phyloP scores from a whole-genome alignment of 371 early-diverging fungal genomes.

The Gilbertella persicaria region DNA sequence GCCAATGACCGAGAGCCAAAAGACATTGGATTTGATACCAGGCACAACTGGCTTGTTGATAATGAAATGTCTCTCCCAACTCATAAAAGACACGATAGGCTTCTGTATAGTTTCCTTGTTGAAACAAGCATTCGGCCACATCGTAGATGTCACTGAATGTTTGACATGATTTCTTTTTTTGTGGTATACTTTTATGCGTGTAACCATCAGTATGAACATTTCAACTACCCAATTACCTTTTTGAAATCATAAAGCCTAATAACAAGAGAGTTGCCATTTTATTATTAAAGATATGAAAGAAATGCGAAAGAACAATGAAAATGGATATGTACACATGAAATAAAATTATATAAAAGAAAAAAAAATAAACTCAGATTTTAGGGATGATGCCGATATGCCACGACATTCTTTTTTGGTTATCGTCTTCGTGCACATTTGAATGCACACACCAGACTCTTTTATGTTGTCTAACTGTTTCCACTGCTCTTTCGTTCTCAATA shows the following conservation, averaged over 20 bases:
- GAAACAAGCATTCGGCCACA: slow-evolving; percentile 10
- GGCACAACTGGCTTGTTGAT: slow-evolving; percentile 4
- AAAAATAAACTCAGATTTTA: slow-evolving; percentile 10
- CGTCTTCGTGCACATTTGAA: slow-evolving; percentile 1
- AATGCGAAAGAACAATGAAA: too few relatives aligned
- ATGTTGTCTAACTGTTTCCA: slow-evolving; percentile 37
- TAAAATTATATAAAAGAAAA: neutral
- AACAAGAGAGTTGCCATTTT: too few relatives aligned
- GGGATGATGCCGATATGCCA: slow-evolving; percentile 55
- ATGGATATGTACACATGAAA: slow-evolving; percentile 32
- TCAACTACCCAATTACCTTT: too few relatives aligned
- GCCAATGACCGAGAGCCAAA: slow-evolving; percentile 5
- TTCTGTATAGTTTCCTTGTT: slow-evolving; percentile 15
- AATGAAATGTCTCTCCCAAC: slow-evolving; percentile 4
- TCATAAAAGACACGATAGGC: slow-evolving; percentile 27
- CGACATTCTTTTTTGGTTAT: slow-evolving; percentile 15
- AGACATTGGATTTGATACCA: slow-evolving; percentile 27
- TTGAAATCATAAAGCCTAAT: too few relatives aligned
- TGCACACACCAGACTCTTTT: slow-evolving; percentile 53
- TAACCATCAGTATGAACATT: too few relatives aligned
- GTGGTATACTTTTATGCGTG: too few relatives aligned
- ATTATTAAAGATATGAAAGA: too few relatives aligned
- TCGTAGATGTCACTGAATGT: slow-evolving; percentile 15
- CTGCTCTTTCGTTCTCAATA: slow-evolving; percentile 37
- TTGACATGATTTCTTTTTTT: slow-evolving; percentile 9